Evolutionary conservation across 2,329 filamentous ascomycete genomes (phyloP), one percentile per base, ranked within the genome.

Genomic region (Penicillium sp.): DNA sequence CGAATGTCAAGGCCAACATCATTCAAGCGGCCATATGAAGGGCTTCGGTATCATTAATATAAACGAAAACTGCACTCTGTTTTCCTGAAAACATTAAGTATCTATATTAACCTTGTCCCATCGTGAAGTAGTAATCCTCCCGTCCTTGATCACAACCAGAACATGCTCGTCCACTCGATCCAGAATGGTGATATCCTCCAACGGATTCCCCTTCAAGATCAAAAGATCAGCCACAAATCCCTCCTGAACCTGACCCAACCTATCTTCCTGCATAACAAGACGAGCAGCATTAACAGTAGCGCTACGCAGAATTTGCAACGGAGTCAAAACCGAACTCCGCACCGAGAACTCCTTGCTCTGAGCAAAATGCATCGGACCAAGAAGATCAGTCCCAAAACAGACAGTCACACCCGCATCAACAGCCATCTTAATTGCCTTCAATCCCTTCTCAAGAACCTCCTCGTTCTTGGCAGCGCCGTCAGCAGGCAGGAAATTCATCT

Each of bases 301-400:
- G 48, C 76, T 79, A 51, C 77, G 75, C 53, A 84, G 62, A n/a
- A 83, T 72, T 35, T 78, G 74, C 25, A 76, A 43, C 2, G 75
- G 57, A 5, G 69, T 69, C 37, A 81, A 66, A 4, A 79, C 77
- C 55, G 75, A 62, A 4, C 73, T 70, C 10, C 81, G 72, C 14
- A 83, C 55, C 0, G 66, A 63, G 57, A 84, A 83, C 59, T 83
- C 80, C 33, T 73, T 71, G 1, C 73, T 77, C 67, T 84, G 81
- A n/a, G 75, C 75, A 14, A 73, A 63, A 8, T 75, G 73, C 57
- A 84, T 63, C 0, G 78, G 79, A 0, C 80, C 81, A 0, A 84
- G 73, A 8, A 84, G 72, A 67, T 84, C 82, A 0, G 80, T 80
- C 0, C 83, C 83, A 59, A 78, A 83, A 64, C 81, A 84, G 38